Evolutionary conservation across 768 basidiomycete genomes (phyloP), one percentile per base, ranked within the genome.

Genomic region (Tricholoma furcatifolium): DNA sequence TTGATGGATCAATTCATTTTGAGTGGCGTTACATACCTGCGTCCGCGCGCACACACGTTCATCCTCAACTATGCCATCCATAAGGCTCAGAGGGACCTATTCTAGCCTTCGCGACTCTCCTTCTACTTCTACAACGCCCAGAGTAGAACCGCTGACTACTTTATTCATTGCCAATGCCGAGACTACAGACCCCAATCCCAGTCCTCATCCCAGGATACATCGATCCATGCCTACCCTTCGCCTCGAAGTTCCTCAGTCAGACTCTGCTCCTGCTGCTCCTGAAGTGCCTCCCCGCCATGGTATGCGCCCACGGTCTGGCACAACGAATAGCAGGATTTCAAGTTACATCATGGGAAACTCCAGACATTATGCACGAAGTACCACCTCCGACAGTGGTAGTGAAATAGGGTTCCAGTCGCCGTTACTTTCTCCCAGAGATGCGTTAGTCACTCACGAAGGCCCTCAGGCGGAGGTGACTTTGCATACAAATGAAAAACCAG

Each of bases 71-170:
- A 80, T 80, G 78, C 78, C 79, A 34, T 82, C 80, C 36, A 70
- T 82, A 50, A 72, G 77, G 60, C 69, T 82, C 48, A 74, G 67
- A 62, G 65, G 67, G 24, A 56, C 66, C 9, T 73, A 72, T 56
- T 62, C 64, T n/a, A 54, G 58, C 32, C 60, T 69, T 27, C 51
- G 59, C 10, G 65, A 63, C 15, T 48, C 55, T 23, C 50, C 53
- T 21, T 38, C 45, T 17, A 21, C 53, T 21, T 38, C 45, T 17
- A 21, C 45, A 10, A 42, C 46, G 9, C 56, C 43, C 21, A 47
- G 15, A 47, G 21, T 43, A 23, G 31, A 27, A 38, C 44, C 53
- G 48, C 47, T 61, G 32, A 50, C 59, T 20, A 43, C 47, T 40
- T 32, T 63, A 23, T 62, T 65, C 52, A 12, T 40, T 36, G 35